Evolutionary conservation across 2,329 filamentous ascomycete species (phyloP).

Genomic region (Emmonsiellopsis sp.): DNA sequence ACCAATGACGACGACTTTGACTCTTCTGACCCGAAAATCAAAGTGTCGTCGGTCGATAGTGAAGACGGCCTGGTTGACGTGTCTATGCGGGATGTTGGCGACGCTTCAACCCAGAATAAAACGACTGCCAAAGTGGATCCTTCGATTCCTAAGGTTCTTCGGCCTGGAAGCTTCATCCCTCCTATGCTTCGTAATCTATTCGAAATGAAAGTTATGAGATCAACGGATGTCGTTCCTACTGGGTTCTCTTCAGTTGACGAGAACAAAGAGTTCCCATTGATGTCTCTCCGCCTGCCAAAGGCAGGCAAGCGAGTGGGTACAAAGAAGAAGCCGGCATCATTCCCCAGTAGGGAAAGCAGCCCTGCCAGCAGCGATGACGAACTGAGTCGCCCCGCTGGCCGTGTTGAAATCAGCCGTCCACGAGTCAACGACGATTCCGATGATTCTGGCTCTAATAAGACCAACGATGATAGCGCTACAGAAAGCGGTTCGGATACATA

Average conservation of each 20-base stretch:
- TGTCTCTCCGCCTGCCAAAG: constrained; percentile 39
- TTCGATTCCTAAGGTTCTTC: constrained; percentile 35
- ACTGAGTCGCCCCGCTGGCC: constrained; percentile 15
- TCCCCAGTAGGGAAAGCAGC: constrained; percentile 13
- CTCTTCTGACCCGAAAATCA: constrained; percentile 60
- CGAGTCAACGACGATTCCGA: constrained; percentile 11
- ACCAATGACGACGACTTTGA: constrained; percentile 54
- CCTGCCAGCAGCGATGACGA: constrained; percentile 26
- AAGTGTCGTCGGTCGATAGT: constrained; percentile 70
- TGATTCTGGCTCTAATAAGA: constrained; percentile 13
- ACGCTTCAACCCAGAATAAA: constrained; percentile 24
- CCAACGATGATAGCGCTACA: constrained; percentile 19
- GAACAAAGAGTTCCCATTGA: constrained; percentile 48
- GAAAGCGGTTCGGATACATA: constrained; percentile 24
- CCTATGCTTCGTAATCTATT: constrained; percentile 63
- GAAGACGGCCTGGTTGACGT: constrained; percentile 90
- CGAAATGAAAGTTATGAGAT: constrained; percentile 58
- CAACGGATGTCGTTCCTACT: constrained; percentile 54
- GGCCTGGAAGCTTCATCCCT: constrained; percentile 50
- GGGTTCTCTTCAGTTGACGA: constrained; percentile 59
- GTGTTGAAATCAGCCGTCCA: constrained; percentile 9
- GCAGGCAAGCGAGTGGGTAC: constrained; percentile 10
- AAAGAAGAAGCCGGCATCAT: constrained; percentile 8
- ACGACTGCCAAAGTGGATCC: constrained; percentile 14
- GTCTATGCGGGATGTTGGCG: constrained; percentile 61